Conservation (phyloP, 768 basidiomycete species). For the Boletus reticuloceps region DNA sequence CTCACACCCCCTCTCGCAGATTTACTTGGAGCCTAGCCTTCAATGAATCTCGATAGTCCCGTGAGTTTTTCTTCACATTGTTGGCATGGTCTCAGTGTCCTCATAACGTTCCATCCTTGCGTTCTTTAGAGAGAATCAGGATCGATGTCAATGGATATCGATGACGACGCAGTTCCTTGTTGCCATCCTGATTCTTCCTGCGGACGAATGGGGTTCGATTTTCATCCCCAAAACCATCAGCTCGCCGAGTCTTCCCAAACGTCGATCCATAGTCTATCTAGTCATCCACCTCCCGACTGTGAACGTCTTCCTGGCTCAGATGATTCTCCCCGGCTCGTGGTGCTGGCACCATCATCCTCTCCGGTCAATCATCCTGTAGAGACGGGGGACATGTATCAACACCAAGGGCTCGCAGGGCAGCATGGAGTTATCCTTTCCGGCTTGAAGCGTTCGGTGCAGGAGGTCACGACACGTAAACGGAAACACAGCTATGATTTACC, state of each 20-base stretch:
- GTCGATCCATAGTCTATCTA: neutral
- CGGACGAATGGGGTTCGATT: neutral
- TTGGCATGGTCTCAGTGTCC: neutral
- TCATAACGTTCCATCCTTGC: neutral
- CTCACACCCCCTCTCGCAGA: neutral
- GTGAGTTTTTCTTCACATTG: slow-evolving; percentile 10
- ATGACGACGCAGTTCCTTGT: neutral
- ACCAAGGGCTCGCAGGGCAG: neutral
- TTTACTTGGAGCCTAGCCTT: neutral
- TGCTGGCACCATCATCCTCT: neutral
- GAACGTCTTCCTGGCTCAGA: neutral
- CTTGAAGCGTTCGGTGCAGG: neutral
- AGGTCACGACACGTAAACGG: slow-evolving; percentile 16
- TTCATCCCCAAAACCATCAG: neutral
- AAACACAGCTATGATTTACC: slow-evolving; percentile 4
- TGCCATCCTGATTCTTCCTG: neutral
- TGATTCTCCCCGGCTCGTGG: neutral
- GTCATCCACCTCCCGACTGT: neutral
- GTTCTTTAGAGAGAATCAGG: slow-evolving; percentile 7
- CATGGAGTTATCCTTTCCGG: neutral
- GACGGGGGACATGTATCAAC: neutral
- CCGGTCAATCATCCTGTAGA: neutral
- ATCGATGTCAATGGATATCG: slow-evolving; percentile 10
- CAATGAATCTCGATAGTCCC: slow-evolving; percentile 14
- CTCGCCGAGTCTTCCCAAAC: neutral